A percentile compares a stretch with the other conserved stretches of the same genome.
phyloP scores from a whole-genome alignment of 768 basidiomycete species.

The Lactarius trivialis region DNA sequence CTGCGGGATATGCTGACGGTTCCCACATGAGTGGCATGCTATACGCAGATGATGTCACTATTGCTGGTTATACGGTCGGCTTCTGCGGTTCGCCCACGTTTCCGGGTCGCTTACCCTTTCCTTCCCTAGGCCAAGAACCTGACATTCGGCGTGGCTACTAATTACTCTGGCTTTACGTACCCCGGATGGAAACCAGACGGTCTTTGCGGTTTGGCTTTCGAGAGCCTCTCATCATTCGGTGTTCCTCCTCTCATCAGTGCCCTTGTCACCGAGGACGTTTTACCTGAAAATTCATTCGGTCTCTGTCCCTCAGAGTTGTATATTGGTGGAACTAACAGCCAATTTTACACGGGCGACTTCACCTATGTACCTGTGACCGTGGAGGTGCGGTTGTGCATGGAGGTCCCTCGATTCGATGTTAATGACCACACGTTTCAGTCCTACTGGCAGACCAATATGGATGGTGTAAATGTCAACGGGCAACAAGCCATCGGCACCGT shows the following conservation, averaged over 20 bases:
- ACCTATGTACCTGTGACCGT: not conserved
- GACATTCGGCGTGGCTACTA: conserved; percentile 39
- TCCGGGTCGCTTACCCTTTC: not conserved
- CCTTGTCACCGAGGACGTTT: conserved; percentile 34
- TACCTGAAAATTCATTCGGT: conserved; percentile 36
- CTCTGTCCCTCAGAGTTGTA: conserved; percentile 35
- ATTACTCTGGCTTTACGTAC: conserved; percentile 25
- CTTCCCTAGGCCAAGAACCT: conserved; percentile 29
- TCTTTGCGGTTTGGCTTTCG: conserved; percentile 37
- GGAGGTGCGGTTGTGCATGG: no score
- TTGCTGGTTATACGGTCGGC: conserved; percentile 29
- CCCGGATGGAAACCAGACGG: conserved; percentile 33
- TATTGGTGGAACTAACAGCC: conserved; percentile 6
- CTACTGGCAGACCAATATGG: conserved; percentile 22
- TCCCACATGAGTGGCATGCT: conserved; percentile 34
- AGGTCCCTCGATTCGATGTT: no score
- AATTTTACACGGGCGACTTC: not conserved
- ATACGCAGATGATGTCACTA: conserved; percentile 37
- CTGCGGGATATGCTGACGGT: conserved; percentile 36
- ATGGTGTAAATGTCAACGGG: conserved; percentile 9
- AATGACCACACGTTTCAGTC: conserved; percentile 2
- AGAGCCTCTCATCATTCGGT: conserved; percentile 24
- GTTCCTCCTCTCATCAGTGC: conserved; percentile 33
- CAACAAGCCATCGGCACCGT: not conserved
- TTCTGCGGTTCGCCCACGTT: conserved; percentile 16